phyloP scores from a whole-genome alignment of 2,329 filamentous ascomycete species.

The Plectosphaerella sp. region DNA sequence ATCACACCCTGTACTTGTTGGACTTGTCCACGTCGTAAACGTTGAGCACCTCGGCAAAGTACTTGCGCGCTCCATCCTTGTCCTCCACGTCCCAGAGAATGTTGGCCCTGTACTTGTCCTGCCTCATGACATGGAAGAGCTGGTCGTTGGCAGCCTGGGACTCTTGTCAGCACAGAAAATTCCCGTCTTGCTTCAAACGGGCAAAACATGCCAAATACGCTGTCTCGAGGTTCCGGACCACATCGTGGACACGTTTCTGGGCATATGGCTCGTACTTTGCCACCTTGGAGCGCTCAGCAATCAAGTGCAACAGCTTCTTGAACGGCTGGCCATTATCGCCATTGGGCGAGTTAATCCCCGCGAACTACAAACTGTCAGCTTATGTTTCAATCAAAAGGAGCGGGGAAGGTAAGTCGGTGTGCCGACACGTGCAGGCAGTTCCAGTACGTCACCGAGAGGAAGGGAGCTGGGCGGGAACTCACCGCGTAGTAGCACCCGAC shows the following conservation, averaged over 20 bases:
- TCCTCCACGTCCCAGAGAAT: background rate
- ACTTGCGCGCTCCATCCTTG: background rate
- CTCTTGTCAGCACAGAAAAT: no score
- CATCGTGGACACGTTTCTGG: constrained; percentile 5
- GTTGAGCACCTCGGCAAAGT: background rate
- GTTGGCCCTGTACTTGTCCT: background rate
- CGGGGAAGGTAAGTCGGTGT: background rate
- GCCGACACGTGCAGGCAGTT: background rate
- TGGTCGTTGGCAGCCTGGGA: background rate
- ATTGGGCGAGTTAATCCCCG: background rate
- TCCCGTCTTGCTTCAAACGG: no score
- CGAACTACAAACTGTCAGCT: background rate
- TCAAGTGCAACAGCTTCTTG: constrained; percentile 6
- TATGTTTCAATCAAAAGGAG: background rate
- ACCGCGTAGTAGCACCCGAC: constrained; percentile 6
- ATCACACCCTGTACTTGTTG: background rate
- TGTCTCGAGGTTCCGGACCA: constrained; percentile 1
- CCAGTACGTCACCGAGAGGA: background rate
- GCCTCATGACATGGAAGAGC: background rate
- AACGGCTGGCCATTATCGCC: constrained; percentile 1
- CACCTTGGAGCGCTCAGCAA: constrained; percentile 1
- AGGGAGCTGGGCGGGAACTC: background rate
- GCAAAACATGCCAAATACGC: background rate
- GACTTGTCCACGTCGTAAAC: background rate
- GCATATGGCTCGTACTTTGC: constrained; percentile 7